Conservation (phyloP, 352 stramenopile genomes). For the Globisporangium camurandrum region DNA sequence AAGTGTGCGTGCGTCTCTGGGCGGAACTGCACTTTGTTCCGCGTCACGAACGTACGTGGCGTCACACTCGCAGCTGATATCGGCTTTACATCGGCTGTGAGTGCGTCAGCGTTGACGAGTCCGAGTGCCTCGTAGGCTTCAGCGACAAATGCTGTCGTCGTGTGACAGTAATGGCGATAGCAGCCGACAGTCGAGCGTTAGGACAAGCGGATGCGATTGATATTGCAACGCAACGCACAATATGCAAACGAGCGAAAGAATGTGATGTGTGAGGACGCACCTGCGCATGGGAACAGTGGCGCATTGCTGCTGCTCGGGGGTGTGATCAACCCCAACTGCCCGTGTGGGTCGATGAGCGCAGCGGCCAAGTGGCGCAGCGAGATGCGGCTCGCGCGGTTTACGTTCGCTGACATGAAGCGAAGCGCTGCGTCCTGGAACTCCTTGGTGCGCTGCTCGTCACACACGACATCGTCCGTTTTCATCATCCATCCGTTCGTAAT, state of each 20-base stretch:
- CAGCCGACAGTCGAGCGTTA: too few species aligned
- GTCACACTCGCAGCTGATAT: conserved; percentile 31
- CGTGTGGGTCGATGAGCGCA: conserved; percentile 36
- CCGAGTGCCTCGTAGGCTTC: conserved; percentile 66
- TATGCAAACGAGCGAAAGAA: too few species aligned
- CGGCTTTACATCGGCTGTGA: conserved; percentile 20
- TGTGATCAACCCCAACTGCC: conserved; percentile 1
- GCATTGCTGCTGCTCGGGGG: not conserved
- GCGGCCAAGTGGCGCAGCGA: conserved; percentile 46
- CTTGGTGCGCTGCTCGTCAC: conserved; percentile 34
- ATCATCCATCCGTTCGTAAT: too few species aligned
- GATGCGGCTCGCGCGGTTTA: conserved; percentile 47
- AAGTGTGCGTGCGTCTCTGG: conserved; percentile 29
- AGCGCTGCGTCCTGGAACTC: conserved; percentile 51
- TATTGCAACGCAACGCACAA: too few species aligned
- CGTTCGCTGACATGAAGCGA: conserved; percentile 46
- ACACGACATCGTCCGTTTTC: not conserved
- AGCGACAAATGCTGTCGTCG: conserved; percentile 48
- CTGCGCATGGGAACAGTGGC: conserved; percentile 40
- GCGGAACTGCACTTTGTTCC: conserved; percentile 27
- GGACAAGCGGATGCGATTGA: too few species aligned
- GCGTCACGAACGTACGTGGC: conserved; percentile 37
- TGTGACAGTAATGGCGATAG: too few species aligned
- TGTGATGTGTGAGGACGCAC: conserved; percentile 18
- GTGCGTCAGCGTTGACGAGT: conserved; percentile 32